A percentile compares a stretch with the other conserved stretches of the same genome.
Conservation (phyloP, 2,329 filamentous ascomycete genomes). For the Phoma herbarum region DNA sequence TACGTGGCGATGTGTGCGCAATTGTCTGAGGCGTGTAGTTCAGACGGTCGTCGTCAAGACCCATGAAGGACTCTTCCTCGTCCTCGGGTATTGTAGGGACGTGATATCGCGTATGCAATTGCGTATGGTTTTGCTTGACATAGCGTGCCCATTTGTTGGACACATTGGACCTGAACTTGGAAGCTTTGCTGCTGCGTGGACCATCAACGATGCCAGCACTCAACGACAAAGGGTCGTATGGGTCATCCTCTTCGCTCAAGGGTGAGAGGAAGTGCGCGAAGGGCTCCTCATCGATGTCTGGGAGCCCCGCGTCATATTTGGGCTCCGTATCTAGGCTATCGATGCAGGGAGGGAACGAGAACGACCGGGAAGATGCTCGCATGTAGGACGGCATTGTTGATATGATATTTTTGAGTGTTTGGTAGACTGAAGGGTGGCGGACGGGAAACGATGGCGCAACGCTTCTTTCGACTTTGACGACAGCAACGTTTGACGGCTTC, state of each 20-base stretch:
- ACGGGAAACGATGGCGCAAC: constrained; percentile 34
- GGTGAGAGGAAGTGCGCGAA: constrained; percentile 56
- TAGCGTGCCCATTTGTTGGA: constrained; percentile 54
- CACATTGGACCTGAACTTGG: constrained; percentile 52
- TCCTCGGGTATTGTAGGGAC: constrained; percentile 38
- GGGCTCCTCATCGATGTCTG: constrained; percentile 55
- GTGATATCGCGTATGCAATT: constrained; percentile 47
- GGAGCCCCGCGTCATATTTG: constrained; percentile 34
- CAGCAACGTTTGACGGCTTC: constrained; percentile 29
- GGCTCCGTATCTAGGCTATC: constrained; percentile 38
- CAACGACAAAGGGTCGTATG: constrained; percentile 48
- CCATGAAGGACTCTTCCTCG: constrained; percentile 51
- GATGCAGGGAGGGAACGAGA: constrained; percentile 49
- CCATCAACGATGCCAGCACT: constrained; percentile 52
- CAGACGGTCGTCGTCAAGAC: constrained; percentile 48
- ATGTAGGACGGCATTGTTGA: constrained; percentile 49
- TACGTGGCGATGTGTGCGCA: constrained; percentile 40
- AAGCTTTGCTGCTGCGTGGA: constrained; percentile 42
- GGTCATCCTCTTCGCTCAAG: constrained; percentile 53
- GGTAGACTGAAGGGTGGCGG: constrained; percentile 33
- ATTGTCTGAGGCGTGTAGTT: constrained; percentile 42
- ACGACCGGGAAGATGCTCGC: constrained; percentile 39
- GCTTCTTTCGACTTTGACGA: constrained; percentile 41
- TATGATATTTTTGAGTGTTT: constrained; percentile 36
- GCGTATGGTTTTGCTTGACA: constrained; percentile 47